Conservation (phyloP, 805 yeast species). For the Wickerhamiella lipophila region DNA sequence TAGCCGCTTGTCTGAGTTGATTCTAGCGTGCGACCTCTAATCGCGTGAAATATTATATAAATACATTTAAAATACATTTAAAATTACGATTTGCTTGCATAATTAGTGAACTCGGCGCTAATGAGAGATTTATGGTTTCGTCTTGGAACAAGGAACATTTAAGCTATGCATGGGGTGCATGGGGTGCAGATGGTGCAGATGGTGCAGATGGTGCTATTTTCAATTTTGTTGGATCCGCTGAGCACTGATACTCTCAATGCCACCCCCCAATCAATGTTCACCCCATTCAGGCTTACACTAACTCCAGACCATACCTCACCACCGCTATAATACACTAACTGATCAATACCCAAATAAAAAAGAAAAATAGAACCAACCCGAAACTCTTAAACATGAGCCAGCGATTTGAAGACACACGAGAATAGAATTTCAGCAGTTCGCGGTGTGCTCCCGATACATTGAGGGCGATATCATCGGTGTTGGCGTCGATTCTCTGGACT, state of each 20-base stretch:
- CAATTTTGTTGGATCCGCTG: no score
- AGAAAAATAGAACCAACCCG: slow-evolving; percentile 58
- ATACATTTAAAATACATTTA: no score
- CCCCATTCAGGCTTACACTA: no score
- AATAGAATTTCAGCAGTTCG: slow-evolving; percentile 80
- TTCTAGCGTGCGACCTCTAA: no score
- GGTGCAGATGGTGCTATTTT: background rate
- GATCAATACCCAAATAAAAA: slow-evolving; percentile 27
- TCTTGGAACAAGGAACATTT: background rate
- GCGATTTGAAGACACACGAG: slow-evolving; percentile 75
- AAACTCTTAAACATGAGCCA: slow-evolving; percentile 86
- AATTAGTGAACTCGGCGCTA: no score
- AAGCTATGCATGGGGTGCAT: background rate
- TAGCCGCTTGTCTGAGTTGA: no score
- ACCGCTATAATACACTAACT: slow-evolving; percentile 7
- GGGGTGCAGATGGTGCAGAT: background rate
- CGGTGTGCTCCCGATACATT: slow-evolving; percentile 91
- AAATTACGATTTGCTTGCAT: no score
- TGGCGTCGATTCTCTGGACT: slow-evolving; percentile 87
- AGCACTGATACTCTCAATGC: no score
- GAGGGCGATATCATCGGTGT: slow-evolving; percentile 83
- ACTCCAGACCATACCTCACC: no score
- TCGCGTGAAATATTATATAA: no score
- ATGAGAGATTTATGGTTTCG: background rate
- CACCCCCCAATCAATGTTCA: no score